Base-by-base conservation (phyloP, 345 rosid species). In the Aquilaria malaccensis region DNA sequence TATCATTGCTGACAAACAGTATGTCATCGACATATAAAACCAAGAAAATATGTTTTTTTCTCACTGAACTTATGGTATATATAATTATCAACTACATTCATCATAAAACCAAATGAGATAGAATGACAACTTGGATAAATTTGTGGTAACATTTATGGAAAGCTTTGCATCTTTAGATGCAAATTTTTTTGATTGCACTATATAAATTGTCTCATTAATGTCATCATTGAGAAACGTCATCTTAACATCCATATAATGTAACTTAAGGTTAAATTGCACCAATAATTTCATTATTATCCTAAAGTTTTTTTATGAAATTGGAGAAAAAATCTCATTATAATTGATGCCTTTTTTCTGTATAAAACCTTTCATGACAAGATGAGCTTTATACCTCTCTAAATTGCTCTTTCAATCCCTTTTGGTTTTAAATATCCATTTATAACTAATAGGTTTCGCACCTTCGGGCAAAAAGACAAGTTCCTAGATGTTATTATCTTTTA, bases 201-300 rank as follows among this genome's bases (percentile, higher is more conserved):
- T 22, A 22, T 22, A 22, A 22, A 22, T 22, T 13, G n/a, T 47
- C 52, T 50, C 52, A 50, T 50, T 14, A 13, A 50, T 50, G 10
- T 52, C 56, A 52, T 32, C 30, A 62, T 3, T 50, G 33, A 45
- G 9, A 45, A 60, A 60, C 10, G 45, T 4, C 10, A 9, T 60
- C 53, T 48, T 60, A n/a, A 62, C 57, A 51, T 62, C 57, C 47
- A 33, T 62, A 10, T 62, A 57, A 51, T 50, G 11, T 30, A 62
- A 51, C 66, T 50, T 45, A 13, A 62, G 67, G 30, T 53, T 33
- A 64, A 64, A 64, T 13, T 62, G 56, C 1, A 45, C 45, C 37
- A 4, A 13, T 30, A 50, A 12, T 50, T 4, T 22, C 22, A 22
- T 22, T 22, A 22, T 22, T 22, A 22, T 22, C 22, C 0, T 22